These are phyloP conservation scores for Chytriomyces hyalinus DNA, from an alignment of 192 early-diverging fungal species.

Conservation along the genomic window DNA sequence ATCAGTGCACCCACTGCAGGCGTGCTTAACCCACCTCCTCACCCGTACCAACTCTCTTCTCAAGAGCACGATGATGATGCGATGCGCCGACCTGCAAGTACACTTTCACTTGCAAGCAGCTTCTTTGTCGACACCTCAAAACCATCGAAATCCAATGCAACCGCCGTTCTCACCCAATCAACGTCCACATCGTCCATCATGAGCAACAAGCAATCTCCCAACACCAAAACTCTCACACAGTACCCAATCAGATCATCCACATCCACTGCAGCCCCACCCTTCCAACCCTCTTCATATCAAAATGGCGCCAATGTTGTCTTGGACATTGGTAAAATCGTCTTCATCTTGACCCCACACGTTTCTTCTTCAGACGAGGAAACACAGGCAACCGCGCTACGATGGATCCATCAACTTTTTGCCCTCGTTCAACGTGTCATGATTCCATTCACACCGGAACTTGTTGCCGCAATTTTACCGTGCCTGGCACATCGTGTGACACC, in stretches of 20 bases:
- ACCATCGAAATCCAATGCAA: background rate
- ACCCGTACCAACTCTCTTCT: background rate
- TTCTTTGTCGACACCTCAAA: slow-evolving; percentile 10
- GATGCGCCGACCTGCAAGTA: slow-evolving; percentile 18
- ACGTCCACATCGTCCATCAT: background rate
- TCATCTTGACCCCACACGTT: slow-evolving; percentile 85
- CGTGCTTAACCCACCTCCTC: background rate
- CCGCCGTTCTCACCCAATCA: background rate
- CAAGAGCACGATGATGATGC: background rate
- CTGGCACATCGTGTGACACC: slow-evolving; percentile 74
- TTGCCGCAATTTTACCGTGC: slow-evolving; percentile 84
- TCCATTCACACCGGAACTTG: slow-evolving; percentile 77
- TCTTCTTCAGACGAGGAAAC: slow-evolving; percentile 76
- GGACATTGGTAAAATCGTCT: slow-evolving; percentile 82
- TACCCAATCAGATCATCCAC: background rate
- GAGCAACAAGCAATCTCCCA: background rate
- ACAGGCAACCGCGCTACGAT: slow-evolving; percentile 87
- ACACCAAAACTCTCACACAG: slow-evolving; percentile 9
- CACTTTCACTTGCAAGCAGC: slow-evolving; percentile 15
- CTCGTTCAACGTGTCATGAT: slow-evolving; percentile 80
- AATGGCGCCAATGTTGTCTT: slow-evolving; percentile 76
- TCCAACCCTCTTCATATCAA: slow-evolving; percentile 39
- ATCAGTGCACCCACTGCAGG: background rate
- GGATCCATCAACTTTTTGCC: slow-evolving; percentile 89
- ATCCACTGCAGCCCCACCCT: slow-evolving; percentile 45